These are phyloP conservation scores for Ophidiomyces ophidiicola DNA, from an alignment of 2,329 filamentous ascomycete genomes.

Conservation along the genomic window DNA sequence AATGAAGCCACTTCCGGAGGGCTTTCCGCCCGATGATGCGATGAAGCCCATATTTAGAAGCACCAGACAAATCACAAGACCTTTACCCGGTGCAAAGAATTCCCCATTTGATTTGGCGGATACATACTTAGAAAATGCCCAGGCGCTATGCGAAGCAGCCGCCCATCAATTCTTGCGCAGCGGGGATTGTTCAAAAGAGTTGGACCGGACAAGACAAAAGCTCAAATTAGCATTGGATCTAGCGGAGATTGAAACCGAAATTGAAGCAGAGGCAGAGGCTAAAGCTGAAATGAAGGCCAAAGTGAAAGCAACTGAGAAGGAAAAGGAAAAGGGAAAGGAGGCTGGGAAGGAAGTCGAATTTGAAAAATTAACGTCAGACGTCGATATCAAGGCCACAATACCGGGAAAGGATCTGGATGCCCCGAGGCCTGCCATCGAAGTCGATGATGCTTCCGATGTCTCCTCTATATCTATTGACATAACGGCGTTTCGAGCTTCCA, in stretches of 20 bases:
- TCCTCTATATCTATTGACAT: conserved; percentile 28
- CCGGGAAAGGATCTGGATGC: conserved; percentile 15
- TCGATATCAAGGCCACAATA: conserved; percentile 4
- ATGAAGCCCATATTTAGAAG: conserved; percentile 11
- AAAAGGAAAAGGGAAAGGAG: conserved; percentile 3
- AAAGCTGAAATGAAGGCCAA: too few relatives aligned
- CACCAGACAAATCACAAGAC: conserved; percentile 6
- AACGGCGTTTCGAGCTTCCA: conserved; percentile 24
- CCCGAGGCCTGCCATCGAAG: conserved; percentile 23
- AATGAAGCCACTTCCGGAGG: conserved; percentile 11
- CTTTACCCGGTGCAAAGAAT: not conserved
- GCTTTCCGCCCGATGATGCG: conserved; percentile 3
- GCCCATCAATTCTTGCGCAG: conserved; percentile 83
- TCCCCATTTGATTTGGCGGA: conserved; percentile 61
- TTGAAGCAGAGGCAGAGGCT: conserved; percentile 3
- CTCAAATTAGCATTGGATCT: conserved; percentile 52
- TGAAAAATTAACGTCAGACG: not conserved
- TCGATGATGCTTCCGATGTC: conserved; percentile 26
- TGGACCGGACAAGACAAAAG: conserved; percentile 55
- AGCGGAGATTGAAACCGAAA: conserved; percentile 41
- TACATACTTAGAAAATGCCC: conserved; percentile 64
- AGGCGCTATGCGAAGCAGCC: conserved; percentile 70
- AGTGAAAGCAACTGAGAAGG: conserved; percentile 1
- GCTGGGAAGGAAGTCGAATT: conserved; percentile 11
- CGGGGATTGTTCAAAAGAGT: conserved; percentile 68